Conservation (phyloP, 805 yeast genomes). For the Starmerella gropengiesseri region DNA sequence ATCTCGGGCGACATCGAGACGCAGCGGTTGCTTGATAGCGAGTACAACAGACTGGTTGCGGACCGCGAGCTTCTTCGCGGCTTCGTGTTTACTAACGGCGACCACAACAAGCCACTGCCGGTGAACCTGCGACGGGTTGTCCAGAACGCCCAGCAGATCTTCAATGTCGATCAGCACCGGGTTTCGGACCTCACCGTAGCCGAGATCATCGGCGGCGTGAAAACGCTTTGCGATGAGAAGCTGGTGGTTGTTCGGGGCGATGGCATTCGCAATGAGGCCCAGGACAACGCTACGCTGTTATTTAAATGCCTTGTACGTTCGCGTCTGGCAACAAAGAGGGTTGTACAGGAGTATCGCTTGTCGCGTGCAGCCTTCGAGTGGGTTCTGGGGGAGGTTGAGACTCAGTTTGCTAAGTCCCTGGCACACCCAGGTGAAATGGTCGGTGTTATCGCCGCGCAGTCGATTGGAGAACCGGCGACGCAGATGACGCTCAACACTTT, state of each 20-base stretch:
- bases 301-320: conserved; percentile 91
- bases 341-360: conserved; percentile 79
- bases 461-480: conserved; percentile 97
- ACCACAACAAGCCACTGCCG: conserved; percentile 93
- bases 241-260: conserved; percentile 69
- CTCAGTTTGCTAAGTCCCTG: conserved; percentile 81
- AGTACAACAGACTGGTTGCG: conserved; percentile 59
- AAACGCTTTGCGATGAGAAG: conserved; percentile 53
- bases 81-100: conserved; percentile 82
- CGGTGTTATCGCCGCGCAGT: conserved; percentile 94
- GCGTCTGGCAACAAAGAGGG: conserved; percentile 79
- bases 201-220: conserved; percentile 67
- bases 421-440: conserved; percentile 99
- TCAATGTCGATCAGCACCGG: conserved; percentile 81
- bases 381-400: conserved; percentile 89
- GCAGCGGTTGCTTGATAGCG: conserved; percentile 72
- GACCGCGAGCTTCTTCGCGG: conserved; percentile 76
- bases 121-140: conserved; percentile 92
- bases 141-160: conserved; percentile 94
- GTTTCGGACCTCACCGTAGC: conserved; percentile 82
- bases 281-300: conserved; percentile 76
- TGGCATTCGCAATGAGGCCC: conserved; percentile 72
- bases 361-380: conserved; percentile 83
- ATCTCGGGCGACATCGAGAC: conserved; percentile 79
- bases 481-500: conserved; percentile 96